Conservation (phyloP, 805 yeast species). For the Kluyveromyces aestuarii region DNA sequence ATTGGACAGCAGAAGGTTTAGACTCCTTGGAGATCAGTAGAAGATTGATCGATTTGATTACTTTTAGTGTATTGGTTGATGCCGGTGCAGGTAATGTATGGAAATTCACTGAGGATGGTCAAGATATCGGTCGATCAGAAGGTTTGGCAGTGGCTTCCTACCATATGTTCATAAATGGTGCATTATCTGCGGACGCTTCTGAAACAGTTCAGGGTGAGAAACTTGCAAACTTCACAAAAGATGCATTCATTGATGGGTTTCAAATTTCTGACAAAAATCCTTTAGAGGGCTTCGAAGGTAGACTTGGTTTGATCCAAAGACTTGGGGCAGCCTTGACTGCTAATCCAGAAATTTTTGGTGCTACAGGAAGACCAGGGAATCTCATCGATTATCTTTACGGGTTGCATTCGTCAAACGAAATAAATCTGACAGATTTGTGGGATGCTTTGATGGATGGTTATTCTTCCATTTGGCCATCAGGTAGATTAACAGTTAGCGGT, state of each 20-base stretch:
- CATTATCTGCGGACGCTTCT: conserved; percentile 29
- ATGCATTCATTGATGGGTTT: conserved; percentile 33
- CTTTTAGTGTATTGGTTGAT: conserved; percentile 52
- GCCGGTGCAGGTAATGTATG: conserved; percentile 62
- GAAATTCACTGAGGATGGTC: conserved; percentile 35
- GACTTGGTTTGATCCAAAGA: conserved; percentile 37
- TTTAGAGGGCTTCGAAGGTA: conserved; percentile 46
- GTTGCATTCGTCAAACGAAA: conserved; percentile 11
- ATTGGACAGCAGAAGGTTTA: conserved; percentile 29
- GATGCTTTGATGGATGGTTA: conserved; percentile 45
- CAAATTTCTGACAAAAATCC: conserved; percentile 42
- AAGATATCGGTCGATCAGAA: conserved; percentile 40
- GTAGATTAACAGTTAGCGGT: conserved; percentile 43
- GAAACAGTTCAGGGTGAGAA: conserved; percentile 39
- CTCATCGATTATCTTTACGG: conserved; percentile 39
- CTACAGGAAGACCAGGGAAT: conserved; percentile 43
- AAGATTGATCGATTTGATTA: conserved; percentile 47
- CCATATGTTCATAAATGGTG: conserved; percentile 44
- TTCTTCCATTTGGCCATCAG: conserved; percentile 53
- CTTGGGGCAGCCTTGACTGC: conserved; percentile 39
- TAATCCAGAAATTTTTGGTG: conserved; percentile 37
- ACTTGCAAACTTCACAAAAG: conserved; percentile 29
- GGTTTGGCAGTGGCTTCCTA: conserved; percentile 56
- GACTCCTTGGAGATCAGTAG: conserved; percentile 40
- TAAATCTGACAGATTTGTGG: conserved; percentile 46